Evolutionary conservation across 2,329 filamentous ascomycete genomes (phyloP).

Genomic region (Trichophyton schoenleinii): DNA sequence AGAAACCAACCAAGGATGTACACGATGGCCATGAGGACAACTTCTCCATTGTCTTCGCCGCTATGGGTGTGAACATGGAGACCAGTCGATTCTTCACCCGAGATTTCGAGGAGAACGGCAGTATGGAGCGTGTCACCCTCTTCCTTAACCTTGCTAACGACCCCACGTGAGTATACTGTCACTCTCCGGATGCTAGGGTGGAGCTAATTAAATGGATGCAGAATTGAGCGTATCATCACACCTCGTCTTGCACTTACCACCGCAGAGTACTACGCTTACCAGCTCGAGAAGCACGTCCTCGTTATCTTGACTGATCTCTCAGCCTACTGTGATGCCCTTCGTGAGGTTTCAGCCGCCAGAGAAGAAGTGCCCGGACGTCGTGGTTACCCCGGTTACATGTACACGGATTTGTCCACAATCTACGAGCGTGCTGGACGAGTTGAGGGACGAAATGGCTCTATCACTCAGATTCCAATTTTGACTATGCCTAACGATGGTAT

Average conservation of each 20-base stretch:
- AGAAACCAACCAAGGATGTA: constrained; percentile 83
- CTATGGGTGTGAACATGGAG: constrained; percentile 99
- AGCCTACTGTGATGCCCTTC: constrained; percentile 95
- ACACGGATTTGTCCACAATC: constrained; percentile 99
- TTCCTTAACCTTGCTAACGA: constrained; percentile 99
- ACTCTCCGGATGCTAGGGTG: neutral
- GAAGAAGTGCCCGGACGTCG: constrained; percentile 98
- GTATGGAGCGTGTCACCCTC: constrained; percentile 88
- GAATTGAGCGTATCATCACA: constrained; percentile 98
- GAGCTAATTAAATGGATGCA: constrained; percentile 26
- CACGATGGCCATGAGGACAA: constrained; percentile 98
- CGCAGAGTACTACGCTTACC: constrained; percentile 99
- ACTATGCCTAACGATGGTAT: constrained; percentile 96
- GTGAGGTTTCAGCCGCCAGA: constrained; percentile 93
- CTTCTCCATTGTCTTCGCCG: constrained; percentile 98
- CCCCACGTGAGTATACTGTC: constrained; percentile 58
- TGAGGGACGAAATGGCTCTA: constrained; percentile 89
- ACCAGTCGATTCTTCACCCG: constrained; percentile 96
- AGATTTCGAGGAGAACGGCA: constrained; percentile 98
- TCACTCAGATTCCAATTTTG: constrained; percentile 96
- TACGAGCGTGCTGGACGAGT: constrained; percentile 99
- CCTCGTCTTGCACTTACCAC: constrained; percentile 95
- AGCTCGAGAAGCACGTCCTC: constrained; percentile 98
- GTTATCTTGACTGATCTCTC: constrained; percentile 97
- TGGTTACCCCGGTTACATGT: constrained; percentile 99